Base-by-base conservation (phyloP, 768 basidiomycete species). In the Suillus clintonianus region DNA sequence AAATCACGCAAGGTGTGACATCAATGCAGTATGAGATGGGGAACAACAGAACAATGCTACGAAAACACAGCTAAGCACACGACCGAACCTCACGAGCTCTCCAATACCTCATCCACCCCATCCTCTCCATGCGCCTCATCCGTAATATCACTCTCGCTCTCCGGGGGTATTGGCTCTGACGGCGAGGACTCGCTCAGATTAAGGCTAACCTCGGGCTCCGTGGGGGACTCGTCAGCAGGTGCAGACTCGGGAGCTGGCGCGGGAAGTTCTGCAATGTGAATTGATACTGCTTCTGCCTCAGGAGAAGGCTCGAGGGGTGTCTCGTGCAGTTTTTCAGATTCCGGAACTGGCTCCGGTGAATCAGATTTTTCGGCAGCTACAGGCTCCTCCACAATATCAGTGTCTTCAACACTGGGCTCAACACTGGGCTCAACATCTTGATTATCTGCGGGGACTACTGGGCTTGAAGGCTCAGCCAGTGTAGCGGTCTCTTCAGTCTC, bases 101-200 rank as follows among this genome's bases (percentile, higher is more conserved):
- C 56, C 62, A 51, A 51, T 30, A 30, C 67, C 65, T 64, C 66
- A 68, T 59, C 59, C 69, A 45, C 45, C 30, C 74, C 69, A 68
- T 76, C 58, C 39, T 61, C 66, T 57, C 61, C 72, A 61, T 53
- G 64, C 50, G 58, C 70, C 60, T 77, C 74, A 47, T 77, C 76
- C 65, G 74, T 72, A 68, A 75, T 77, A 71, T 77, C 74, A 67
- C 76, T 72, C 62, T 74, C 73, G 60, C 67, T 76, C 64, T 75
- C 74, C 61, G 74, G 74, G 0, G 72, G 74, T 45, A 75, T 67
- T 11, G 75, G 74, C 43, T 75, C 74, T 47, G 75, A 74, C 32
- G 74, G 70, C 14, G 70, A 70, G 50, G 74, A 75, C 32, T 74
- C 75, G 47, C 59, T 74, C 61, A 77, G 62, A 50, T 76, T 72